Evolutionary conservation across 495 filamentous ascomycete genomes (phyloP), one percentile per base, ranked within the genome.

Genomic region (Aspergillus sclerotioniger): DNA sequence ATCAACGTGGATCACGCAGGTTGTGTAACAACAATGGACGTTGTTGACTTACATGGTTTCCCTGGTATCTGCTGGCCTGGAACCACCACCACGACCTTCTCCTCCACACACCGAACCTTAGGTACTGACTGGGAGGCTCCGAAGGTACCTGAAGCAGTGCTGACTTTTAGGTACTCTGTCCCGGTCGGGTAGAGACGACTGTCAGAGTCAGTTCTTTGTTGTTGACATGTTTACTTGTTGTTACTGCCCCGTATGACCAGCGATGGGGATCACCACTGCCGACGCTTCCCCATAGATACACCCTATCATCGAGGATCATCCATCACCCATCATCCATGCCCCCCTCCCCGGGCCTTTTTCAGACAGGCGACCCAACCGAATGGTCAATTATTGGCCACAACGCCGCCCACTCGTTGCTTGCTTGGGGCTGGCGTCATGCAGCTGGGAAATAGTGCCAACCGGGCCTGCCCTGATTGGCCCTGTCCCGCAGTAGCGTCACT

Each of bases 341-440:
- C 52, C 39, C 29, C 41, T 16, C 44, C 50, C 55, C 56, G n/a
- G 45, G 51, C 25, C 32, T 16, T 37, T 21, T 33, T 51, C 43
- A 51, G 51, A 54, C 45, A 49, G 44, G 16, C 57, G 41, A 31
- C 31, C 52, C 43, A 37, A 63, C 57, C 49, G 54, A 54, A 50
- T 25, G 53, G 55, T 57, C 65, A 70, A 72, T 69, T 53, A 70
- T 58, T 59, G 51, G 13, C 25, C 32, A 72, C 70, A 66, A 74
- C 69, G 62, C 71, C 67, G 66, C 41, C 60, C 53, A 46, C 53
- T 56, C 64, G 57, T 46, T 61, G 41, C 49, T 52, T 53, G 29
- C 48, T 51, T 57, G 45, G 61, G 35, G 60, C 68, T 74, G 66
- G 68, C 73, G 70, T 76, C 70, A 76, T 73, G 71, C 68, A 71